These are phyloP conservation scores for apple (Malus domestica) DNA, from an alignment of 306 rosid genomes.

Conservation along the genomic window ASM211411v1 NC_041791.1:3192501-3193000, in stretches of 20 bases:
- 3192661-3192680: no score
- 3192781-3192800: fast-evolving
- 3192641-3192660: neutral
- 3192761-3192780: no score
- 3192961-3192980: neutral
- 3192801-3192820: no score
- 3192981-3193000: no score
- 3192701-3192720: no score
- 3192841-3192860: no score
- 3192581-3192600: neutral
- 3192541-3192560: no score
- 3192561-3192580: neutral
- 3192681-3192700: no score
- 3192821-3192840: no score
- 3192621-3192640: neutral
- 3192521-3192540: no score
- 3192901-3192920: neutral
- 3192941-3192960: neutral
- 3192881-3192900: neutral
- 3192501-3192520: neutral
- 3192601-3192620: neutral
- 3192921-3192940: neutral
- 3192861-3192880: no score
- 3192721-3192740: fast-evolving
- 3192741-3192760: fast-evolving